Evolutionary conservation across 108 stramenopile genomes (phyloP), one percentile per base, ranked within the genome.

Genomic region (Cyclotella baltica): DNA sequence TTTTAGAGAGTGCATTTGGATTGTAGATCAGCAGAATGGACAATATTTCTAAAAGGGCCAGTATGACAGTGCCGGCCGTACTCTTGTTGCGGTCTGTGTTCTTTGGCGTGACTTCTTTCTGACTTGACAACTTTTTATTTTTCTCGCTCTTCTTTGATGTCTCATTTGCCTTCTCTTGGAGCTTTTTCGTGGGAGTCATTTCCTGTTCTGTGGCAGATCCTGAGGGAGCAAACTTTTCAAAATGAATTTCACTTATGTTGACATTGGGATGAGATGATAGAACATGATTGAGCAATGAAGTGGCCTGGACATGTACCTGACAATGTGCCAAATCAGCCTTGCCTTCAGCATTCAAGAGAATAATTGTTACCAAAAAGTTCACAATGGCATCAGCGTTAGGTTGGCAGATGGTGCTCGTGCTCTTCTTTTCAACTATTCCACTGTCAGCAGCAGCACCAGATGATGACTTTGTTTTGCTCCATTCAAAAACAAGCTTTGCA

Each of bases 361-460:
- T 88, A 22, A 97, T 36, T 34, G 94, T 83, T 13, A 96, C 81
- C 27, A 97, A 65, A 63, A 96, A 97, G 70, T 97, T 97, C 28
- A 83, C 76, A 25, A 97, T 34, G 53, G 88, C 80, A 52, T 95
- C 90, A 27, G 90, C 36, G 58, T 81, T 72, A 27, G 59, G 40
- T 36, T 72, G 50, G 58, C 65, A 68, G 19, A 85, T 70, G 51
- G 18, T 40, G 29, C 62, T 81, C 30, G 3, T 28, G 36, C 10
- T 27, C 19, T n/a, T 29, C 64, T 57, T 70, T n/a, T n/a, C 76
- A 61, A 19, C n/a, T 63, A 20, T 20, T 10, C 11, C 37, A 5
- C 18, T 23, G 40, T 58, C 22, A 2, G 66, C 40, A 31, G 8
- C 52, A 23, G 53, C 1, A 27, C 57, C 18, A 18, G 19, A 6